Base-by-base conservation (phyloP, 2,329 filamentous ascomycete genomes). In the Sporothrix mexicana region DNA sequence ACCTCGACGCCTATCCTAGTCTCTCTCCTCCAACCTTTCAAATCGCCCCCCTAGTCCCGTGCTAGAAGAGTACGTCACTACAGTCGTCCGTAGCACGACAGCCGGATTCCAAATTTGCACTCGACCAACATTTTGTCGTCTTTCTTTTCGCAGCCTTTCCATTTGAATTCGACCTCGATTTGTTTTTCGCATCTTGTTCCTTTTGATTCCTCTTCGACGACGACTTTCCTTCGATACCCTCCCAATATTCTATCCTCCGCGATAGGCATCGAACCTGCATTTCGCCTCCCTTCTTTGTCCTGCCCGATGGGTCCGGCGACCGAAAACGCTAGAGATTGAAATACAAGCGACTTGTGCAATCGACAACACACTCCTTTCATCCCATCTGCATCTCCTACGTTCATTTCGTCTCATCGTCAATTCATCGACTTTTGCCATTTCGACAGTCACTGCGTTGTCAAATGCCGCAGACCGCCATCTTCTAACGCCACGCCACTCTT, bases 401-500 rank as follows among this genome's bases (percentile, higher is more conserved):
- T 8, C 23, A 4, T 47, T 45, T 47, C 61, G 12, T 66, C 61
- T 43, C 61, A 51, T 36, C 45, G 57, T 15, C 30, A 41, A 20
- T n/a, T 23, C 47, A 36, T 67, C 64, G 64, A 64, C 23, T 70
- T 45, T 61, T 17, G n/a, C 47, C 13, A 2, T 12, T 43, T 7
- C 57, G 15, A 25, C 69, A 25, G 23, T 36, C 41, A 25, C 17
- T 49, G 9, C 23, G 17, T 47, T 68, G 55, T 62, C 69, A 62
- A 59, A 66, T 66, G 61, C 36, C 71, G 36, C 55, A 59, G 67
- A 68, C 13, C 20, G 43, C 36, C 69, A 43, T 17, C 8, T 41
- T 30, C 36, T 71, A 62, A 69, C 73, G 69, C 71, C 72, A 15
- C 15, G 73, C 70, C 68, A 62, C 72, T 36, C 59, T 57, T 55